phyloP scores from a whole-genome alignment of 495 filamentous ascomycete species.

The Hypoxylon trugodes region DNA sequence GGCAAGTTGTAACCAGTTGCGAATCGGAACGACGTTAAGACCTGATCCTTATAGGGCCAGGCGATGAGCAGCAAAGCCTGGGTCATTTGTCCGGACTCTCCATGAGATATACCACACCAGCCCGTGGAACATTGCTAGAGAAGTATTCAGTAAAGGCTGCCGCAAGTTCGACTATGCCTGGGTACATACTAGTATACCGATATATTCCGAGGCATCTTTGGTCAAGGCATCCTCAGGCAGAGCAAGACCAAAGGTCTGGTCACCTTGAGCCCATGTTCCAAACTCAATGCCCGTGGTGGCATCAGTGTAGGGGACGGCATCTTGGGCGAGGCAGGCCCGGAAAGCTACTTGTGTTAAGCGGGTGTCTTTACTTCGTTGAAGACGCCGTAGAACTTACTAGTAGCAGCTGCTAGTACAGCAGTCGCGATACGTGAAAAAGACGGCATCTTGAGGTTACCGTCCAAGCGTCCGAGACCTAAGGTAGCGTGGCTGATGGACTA shows the following conservation, averaged over 20 bases:
- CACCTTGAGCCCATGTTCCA: slow-evolving; percentile 48
- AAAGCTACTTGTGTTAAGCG: slow-evolving; percentile 34
- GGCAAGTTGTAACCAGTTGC: slow-evolving; percentile 67
- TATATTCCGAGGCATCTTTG: slow-evolving; percentile 64
- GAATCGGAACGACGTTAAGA: slow-evolving; percentile 66
- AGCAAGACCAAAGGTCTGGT: slow-evolving; percentile 62
- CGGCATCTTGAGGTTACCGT: slow-evolving; percentile 43
- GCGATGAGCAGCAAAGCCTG: slow-evolving; percentile 65
- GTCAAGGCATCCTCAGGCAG: slow-evolving; percentile 62
- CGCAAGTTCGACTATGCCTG: background rate
- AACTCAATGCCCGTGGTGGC: slow-evolving; percentile 53
- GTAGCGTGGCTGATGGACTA: slow-evolving; percentile 19
- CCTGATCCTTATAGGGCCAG: slow-evolving; percentile 60
- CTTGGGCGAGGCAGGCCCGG: slow-evolving; percentile 40
- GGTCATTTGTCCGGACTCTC: slow-evolving; percentile 64
- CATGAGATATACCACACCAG: slow-evolving; percentile 67
- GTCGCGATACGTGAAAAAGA: slow-evolving; percentile 41
- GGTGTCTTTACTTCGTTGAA: background rate
- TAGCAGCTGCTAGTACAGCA: slow-evolving; percentile 43
- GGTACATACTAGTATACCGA: slow-evolving; percentile 63
- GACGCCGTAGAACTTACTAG: slow-evolving; percentile 27
- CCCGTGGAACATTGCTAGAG: slow-evolving; percentile 50
- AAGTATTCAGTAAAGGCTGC: background rate
- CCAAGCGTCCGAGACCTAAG: slow-evolving; percentile 43
- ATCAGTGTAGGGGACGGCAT: slow-evolving; percentile 49